Evolutionary conservation across 371 early-diverging fungal genomes (phyloP), one percentile per base, ranked within the genome.

Genomic region (Actinomucor elegans): DNA sequence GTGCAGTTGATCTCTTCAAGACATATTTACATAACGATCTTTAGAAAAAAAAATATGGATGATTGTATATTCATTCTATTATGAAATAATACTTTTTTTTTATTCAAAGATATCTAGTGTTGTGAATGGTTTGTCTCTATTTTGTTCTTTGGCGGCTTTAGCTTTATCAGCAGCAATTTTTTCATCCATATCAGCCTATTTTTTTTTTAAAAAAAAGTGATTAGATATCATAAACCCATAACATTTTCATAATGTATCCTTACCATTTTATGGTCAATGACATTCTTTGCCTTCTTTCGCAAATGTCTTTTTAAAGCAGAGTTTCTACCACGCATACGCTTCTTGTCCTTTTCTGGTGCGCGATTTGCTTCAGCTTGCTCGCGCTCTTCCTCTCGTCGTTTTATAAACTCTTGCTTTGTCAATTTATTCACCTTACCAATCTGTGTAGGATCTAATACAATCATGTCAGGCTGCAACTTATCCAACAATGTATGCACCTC

Each of bases 401-500:
- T 65, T 23, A 59, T 15, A n/a, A 67, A 46, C 5, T 81, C 59
- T 8, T 80, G 70, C 51, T 85, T 85, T 48, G 71, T 59, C 5
- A 81, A 66, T 37, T 44, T 52, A 27, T 42, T 44, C 20, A 87
- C 62, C 56, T 82, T 75, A 40, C 94, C 96, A 20, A 90, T 71
- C 24, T 83, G 65, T 35, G 72, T 83, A 10, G 94, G 92, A 61
- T 97, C 86, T 46, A 98, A 72, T 8, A 86, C 72, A 57, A 98
- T 95, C 77, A 91, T 93, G 36, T 93, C 93, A 32, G 94, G 91
- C 49, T 92, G 92, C 48, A 83, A 57, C 79, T 96, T 94, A 62
- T 99, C 98, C 67, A 99, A 67, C 38, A 99, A 76, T 53, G 73
- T 66, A 65, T 91, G 92, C 14, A 99, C 97, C 75, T 99, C 99